Conservation (phyloP, 192 early-diverging fungal genomes). For the Anaeromyces robustus region DNA sequence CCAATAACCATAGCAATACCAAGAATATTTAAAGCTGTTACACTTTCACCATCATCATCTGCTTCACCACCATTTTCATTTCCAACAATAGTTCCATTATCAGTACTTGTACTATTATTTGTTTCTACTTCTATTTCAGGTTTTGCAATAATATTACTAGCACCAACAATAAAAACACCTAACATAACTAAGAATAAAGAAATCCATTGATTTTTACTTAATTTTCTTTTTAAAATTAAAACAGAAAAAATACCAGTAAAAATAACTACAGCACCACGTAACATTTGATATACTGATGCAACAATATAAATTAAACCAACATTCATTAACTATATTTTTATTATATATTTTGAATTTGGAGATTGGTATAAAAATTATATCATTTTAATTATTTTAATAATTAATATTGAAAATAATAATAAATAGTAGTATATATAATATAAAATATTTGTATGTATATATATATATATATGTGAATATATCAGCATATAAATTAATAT, state of each 20-base stretch:
- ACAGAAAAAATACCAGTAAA: conserved; percentile 80
- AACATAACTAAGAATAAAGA: conserved; percentile 63
- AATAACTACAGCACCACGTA: conserved; percentile 84
- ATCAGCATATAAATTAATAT: no score
- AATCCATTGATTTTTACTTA: conserved; percentile 65
- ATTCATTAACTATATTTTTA: conserved; percentile 66
- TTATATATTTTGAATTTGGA: no score
- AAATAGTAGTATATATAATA: no score
- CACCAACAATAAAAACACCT: conserved; percentile 81
- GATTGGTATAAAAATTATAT: no score
- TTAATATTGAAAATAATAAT: no score
- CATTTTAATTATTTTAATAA: no score
- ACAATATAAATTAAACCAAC: conserved; percentile 84
- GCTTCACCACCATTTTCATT: no score
- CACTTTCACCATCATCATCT: conserved; percentile 9
- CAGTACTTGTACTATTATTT: no score
- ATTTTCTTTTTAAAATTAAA: conserved; percentile 63
- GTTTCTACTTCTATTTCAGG: no score
- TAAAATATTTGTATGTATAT: no score
- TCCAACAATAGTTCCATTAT: no score
- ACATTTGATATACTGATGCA: conserved; percentile 88
- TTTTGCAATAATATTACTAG: conserved; percentile 22
- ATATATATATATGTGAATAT: no score
- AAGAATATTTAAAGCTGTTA: conserved; percentile 17
- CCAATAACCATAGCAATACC: conserved; percentile 73